Percentiles rank a stretch among this genome's conserved stretches.
phyloP scores from a whole-genome alignment of 2,329 filamentous ascomycete species.

The Onygenales sp. region DNA sequence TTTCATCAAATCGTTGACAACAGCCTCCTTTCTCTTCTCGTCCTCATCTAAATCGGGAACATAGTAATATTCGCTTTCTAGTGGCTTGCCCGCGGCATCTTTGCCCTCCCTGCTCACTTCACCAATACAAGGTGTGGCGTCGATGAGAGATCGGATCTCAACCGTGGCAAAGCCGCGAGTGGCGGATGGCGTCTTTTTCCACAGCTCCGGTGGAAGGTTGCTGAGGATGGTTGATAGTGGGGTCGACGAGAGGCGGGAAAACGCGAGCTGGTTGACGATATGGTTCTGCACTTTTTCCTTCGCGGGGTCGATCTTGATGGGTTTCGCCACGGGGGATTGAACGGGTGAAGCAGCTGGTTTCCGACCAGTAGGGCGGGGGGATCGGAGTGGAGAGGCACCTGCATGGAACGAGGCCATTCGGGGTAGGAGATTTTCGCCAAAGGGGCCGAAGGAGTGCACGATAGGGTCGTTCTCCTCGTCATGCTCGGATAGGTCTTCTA shows the following conservation, averaged over 20 bases:
- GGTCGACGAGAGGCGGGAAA: constrained; percentile 82
- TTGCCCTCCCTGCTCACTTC: constrained; percentile 87
- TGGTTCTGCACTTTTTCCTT: constrained; percentile 54
- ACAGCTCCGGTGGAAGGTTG: constrained; percentile 62
- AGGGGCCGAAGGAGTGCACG: constrained; percentile 84
- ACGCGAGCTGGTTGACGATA: constrained; percentile 89
- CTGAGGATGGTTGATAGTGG: constrained; percentile 82
- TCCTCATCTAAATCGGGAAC: constrained; percentile 79
- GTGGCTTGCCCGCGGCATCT: constrained; percentile 82
- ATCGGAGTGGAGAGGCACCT: constrained; percentile 51
- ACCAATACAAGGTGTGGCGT: constrained; percentile 68
- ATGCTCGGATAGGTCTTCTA: constrained; percentile 63
- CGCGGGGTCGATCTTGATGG: constrained; percentile 12
- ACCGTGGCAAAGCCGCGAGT: constrained; percentile 45
- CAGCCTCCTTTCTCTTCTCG: constrained; percentile 65
- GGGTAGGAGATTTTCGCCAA: constrained; percentile 73
- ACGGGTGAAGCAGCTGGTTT: constrained; percentile 16
- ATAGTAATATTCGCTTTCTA: constrained; percentile 98
- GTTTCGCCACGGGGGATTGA: constrained; percentile 15
- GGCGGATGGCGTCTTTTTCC: constrained; percentile 40
- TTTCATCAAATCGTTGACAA: constrained; percentile 78
- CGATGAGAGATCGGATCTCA: constrained; percentile 62
- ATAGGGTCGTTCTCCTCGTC: constrained; percentile 94
- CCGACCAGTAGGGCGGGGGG: constrained; percentile 21
- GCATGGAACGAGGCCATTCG: constrained; percentile 71